These are phyloP conservation scores for Fomes fomentarius DNA, from an alignment of 1,284 basidiomycete genomes.

Conservation along the genomic window DNA sequence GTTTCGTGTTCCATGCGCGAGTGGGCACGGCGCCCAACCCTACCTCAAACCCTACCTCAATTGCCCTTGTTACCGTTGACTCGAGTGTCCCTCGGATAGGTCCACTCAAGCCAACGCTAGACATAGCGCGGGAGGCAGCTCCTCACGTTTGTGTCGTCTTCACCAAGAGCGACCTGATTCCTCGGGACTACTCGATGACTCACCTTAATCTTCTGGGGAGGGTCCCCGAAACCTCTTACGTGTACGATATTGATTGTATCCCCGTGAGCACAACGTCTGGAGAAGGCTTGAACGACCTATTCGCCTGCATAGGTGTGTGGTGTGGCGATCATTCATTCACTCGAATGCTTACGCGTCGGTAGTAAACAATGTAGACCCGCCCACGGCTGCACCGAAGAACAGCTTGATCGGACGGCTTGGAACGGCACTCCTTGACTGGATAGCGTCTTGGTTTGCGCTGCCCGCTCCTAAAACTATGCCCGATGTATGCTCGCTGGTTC, in stretches of 20 bases:
- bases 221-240: background rate
- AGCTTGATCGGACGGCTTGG: too few species aligned
- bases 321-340: too few species aligned
- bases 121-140: background rate
- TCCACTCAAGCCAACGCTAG: background rate
- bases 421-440: background rate
- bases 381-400: too few species aligned
- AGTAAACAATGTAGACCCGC: too few species aligned
- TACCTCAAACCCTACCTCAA: too few species aligned
- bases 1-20: background rate
- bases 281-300: background rate
- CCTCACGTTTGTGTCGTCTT: background rate
- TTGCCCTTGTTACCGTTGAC: too few species aligned
- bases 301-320: slow-evolving; percentile 1
- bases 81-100: too few species aligned
- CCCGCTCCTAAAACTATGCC: background rate
- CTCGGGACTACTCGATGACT: background rate
- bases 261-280: background rate
- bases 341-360: too few species aligned
- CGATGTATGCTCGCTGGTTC: background rate
- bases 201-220: background rate
- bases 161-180: slow-evolving; percentile 8
- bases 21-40: background rate
- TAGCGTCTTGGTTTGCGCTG: slow-evolving; percentile 6
- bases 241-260: background rate